Conservation (phyloP, 2,329 filamentous ascomycete species). For the Decorospora gaudefroyi region DNA sequence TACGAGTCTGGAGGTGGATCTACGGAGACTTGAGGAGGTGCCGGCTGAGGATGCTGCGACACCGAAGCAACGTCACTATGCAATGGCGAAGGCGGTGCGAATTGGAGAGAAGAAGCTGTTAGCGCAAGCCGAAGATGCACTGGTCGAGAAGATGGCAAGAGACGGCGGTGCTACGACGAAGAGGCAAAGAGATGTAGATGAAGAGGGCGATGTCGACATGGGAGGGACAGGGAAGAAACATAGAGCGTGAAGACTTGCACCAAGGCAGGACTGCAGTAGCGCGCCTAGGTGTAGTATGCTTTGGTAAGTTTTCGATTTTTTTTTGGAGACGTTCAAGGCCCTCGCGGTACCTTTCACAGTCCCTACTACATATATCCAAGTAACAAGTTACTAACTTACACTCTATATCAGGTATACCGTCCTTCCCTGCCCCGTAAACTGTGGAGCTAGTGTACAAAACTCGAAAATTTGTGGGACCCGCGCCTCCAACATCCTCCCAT, state of each 20-base stretch:
- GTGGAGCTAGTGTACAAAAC: conserved; percentile 31
- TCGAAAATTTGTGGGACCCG: conserved; percentile 24
- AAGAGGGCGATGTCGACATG: conserved; percentile 36
- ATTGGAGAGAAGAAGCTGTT: conserved; percentile 73
- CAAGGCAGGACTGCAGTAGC: background rate
- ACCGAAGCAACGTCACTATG: conserved; percentile 36
- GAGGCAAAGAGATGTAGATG: conserved; percentile 32
- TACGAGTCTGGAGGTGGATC: conserved; percentile 60
- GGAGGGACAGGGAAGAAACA: conserved; percentile 36
- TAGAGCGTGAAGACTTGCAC: conserved; percentile 20
- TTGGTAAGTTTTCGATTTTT: conserved; percentile 31
- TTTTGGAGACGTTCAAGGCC: conserved; percentile 6
- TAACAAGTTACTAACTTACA: conserved; percentile 17
- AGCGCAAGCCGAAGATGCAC: conserved; percentile 54
- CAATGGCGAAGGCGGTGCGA: conserved; percentile 69
- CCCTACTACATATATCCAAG: conserved; percentile 22
- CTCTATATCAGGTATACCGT: conserved; percentile 19
- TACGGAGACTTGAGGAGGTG: conserved; percentile 52
- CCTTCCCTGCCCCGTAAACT: conserved; percentile 3
- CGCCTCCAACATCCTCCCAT: conserved; percentile 16
- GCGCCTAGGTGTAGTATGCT: background rate
- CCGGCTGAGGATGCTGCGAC: conserved; percentile 11
- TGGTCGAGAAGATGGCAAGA: conserved; percentile 39
- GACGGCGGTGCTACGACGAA: conserved; percentile 28
- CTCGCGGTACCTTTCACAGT: conserved; percentile 6